Evolutionary conservation across 371 early-diverging fungal genomes (phyloP).

Genomic region (Massospora cicadina): DNA sequence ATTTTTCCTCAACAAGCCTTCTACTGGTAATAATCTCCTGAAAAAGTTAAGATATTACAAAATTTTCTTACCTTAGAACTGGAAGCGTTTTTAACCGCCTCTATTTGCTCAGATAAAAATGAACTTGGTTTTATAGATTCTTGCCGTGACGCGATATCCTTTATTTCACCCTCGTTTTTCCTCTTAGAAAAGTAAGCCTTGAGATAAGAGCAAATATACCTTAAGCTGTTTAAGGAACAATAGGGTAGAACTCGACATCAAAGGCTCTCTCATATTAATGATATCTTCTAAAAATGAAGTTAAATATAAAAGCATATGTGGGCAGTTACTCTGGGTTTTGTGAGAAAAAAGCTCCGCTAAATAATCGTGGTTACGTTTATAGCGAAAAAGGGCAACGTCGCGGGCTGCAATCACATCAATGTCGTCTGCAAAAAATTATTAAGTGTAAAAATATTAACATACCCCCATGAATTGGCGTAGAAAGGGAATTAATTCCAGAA

Average conservation of each 20-base stretch:
- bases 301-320: background rate
- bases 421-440: constrained; percentile 30
- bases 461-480: background rate
- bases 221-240: background rate
- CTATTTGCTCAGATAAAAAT: background rate
- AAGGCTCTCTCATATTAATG: background rate
- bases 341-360: constrained; percentile 55
- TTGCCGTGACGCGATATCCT: background rate
- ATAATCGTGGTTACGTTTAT: constrained; percentile 62
- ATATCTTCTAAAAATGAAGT: background rate
- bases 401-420: constrained; percentile 42
- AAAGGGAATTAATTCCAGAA: background rate
- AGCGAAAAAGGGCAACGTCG: constrained; percentile 56
- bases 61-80: background rate
- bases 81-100: background rate
- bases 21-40: background rate
- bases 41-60: background rate
- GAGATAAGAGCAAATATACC: background rate
- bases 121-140: background rate
- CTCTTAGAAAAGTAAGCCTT: background rate
- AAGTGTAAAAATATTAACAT: background rate
- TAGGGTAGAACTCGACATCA: background rate
- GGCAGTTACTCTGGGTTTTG: background rate
- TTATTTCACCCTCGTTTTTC: background rate
- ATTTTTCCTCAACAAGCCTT: background rate